A percentile compares a stretch with the other conserved stretches of the same genome.
phyloP scores from a whole-genome alignment of 179 eudicot genomes.

The Gypsophila paniculata region DNA sequence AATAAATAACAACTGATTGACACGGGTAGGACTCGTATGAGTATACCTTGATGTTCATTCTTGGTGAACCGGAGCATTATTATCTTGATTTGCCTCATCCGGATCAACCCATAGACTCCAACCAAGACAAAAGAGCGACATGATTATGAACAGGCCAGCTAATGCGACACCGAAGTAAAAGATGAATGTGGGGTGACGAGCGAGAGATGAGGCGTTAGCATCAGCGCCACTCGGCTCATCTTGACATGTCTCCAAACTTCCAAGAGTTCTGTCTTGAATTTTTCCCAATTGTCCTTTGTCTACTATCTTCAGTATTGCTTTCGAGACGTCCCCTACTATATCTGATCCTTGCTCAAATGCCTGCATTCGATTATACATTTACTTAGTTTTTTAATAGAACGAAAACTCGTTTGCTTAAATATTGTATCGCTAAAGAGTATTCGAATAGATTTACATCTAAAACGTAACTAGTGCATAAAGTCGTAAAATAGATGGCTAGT shows the following conservation, averaged over 20 bases:
- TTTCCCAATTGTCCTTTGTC: constrained; percentile 14
- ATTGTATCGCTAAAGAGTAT: neutral
- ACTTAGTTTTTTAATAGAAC: neutral
- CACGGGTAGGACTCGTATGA: too few species aligned
- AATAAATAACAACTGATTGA: too few species aligned
- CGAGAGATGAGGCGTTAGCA: neutral
- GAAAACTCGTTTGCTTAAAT: too few species aligned
- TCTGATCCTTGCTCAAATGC: neutral
- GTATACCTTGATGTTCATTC: too few species aligned
- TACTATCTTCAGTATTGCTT: constrained; percentile 12
- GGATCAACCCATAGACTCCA: neutral
- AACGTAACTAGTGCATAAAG: too few species aligned
- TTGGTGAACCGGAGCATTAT: too few species aligned
- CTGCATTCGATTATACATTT: neutral
- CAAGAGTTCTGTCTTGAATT: constrained; percentile 23
- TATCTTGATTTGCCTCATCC: too few species aligned
- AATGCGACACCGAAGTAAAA: constrained; percentile 18
- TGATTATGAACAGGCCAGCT: neutral
- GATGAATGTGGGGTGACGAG: constrained; percentile 10
- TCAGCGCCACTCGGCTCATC: neutral
- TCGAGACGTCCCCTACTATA: constrained; percentile 5
- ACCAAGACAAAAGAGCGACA: neutral
- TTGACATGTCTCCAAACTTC: constrained; percentile 21
- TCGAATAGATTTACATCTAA: too few species aligned
- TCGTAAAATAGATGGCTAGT: too few species aligned